Conservation (phyloP, 2,329 filamentous ascomycete species). For the Didymella exigua region DNA sequence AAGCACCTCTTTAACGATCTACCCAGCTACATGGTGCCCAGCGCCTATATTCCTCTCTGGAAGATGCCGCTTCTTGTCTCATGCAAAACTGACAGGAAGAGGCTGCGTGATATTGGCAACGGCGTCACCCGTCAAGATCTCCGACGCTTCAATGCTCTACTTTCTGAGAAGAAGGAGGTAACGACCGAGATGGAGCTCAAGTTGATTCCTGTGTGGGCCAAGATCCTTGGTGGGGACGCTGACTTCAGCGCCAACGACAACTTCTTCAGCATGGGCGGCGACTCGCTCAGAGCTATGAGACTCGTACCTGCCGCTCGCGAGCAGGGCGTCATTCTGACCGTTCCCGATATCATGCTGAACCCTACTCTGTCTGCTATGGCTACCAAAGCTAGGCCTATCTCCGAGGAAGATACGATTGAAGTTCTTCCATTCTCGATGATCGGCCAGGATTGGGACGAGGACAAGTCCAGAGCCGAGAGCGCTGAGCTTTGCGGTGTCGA, state of each 20-base stretch:
- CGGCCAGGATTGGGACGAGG: slow-evolving; percentile 29
- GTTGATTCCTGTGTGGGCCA: slow-evolving; percentile 39
- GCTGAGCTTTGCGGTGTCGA: slow-evolving; percentile 42
- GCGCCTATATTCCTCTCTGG: slow-evolving; percentile 44
- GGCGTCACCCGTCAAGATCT: slow-evolving; percentile 41
- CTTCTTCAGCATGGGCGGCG: slow-evolving; percentile 57
- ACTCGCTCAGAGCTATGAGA: slow-evolving; percentile 60
- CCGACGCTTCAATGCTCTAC: slow-evolving; percentile 37
- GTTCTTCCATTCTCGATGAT: slow-evolving; percentile 45
- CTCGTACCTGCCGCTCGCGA: slow-evolving; percentile 61
- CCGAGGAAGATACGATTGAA: slow-evolving; percentile 25
- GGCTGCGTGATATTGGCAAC: slow-evolving; percentile 42
- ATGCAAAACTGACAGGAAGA: slow-evolving; percentile 46
- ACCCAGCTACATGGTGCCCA: slow-evolving; percentile 46
- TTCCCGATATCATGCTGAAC: slow-evolving; percentile 61
- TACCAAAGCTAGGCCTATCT: slow-evolving; percentile 33
- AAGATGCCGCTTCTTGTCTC: slow-evolving; percentile 46
- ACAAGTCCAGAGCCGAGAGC: slow-evolving; percentile 47
- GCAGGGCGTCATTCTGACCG: slow-evolving; percentile 57
- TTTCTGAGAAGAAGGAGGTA: slow-evolving; percentile 52
- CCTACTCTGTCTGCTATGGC: slow-evolving; percentile 56
- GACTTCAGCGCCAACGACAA: slow-evolving; percentile 45
- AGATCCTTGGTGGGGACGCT: slow-evolving; percentile 39
- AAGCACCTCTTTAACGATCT: slow-evolving; percentile 36
- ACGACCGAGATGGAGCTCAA: slow-evolving; percentile 40